phyloP scores from a whole-genome alignment of 1,139 yeast genomes.

The Scheffersomyces insectosa region DNA sequence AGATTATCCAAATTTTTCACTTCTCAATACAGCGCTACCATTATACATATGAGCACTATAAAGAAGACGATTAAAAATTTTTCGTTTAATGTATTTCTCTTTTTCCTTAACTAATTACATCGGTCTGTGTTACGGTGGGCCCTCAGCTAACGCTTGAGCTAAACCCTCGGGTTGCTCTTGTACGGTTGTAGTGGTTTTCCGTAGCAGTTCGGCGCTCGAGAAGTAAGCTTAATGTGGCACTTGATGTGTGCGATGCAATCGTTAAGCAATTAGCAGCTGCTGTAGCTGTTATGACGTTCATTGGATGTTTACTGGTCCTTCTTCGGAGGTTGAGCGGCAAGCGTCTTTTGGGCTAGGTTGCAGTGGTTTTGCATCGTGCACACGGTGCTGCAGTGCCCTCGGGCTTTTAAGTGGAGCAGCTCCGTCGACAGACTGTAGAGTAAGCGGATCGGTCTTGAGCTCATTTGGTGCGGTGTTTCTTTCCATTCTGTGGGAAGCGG shows the following conservation, averaged over 20 bases:
- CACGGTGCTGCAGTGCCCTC: constrained; percentile 18
- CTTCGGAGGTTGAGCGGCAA: constrained; percentile 57
- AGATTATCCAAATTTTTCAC: constrained; percentile 1
- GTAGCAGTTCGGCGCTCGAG: constrained; percentile 74
- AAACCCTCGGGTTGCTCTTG: constrained; percentile 34
- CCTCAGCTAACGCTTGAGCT: constrained; percentile 31
- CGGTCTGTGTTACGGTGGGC: constrained; percentile 55
- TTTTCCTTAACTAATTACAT: constrained; percentile 21
- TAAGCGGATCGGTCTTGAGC: constrained; percentile 67
- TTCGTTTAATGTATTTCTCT: constrained; percentile 3
- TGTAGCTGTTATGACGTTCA: constrained; percentile 28
- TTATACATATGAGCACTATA: background rate
- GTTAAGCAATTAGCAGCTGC: constrained; percentile 21
- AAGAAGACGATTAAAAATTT: background rate
- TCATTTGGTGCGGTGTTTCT: constrained; percentile 37
- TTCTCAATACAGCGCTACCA: no score
- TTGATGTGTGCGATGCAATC: constrained; percentile 15
- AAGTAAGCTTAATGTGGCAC: constrained; percentile 45
- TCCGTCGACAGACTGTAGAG: constrained; percentile 85
- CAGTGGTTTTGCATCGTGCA: constrained; percentile 16
- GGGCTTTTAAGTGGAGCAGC: constrained; percentile 69
- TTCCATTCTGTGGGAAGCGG: constrained; percentile 5
- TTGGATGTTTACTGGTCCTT: constrained; percentile 44
- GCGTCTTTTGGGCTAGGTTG: constrained; percentile 22
- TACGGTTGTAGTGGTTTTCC: constrained; percentile 37